A percentile compares a stretch with the other conserved stretches of the same genome.
Evolutionary conservation across 495 filamentous ascomycete species (phyloP).

Genomic region (Aspergillus panamensis): DNA sequence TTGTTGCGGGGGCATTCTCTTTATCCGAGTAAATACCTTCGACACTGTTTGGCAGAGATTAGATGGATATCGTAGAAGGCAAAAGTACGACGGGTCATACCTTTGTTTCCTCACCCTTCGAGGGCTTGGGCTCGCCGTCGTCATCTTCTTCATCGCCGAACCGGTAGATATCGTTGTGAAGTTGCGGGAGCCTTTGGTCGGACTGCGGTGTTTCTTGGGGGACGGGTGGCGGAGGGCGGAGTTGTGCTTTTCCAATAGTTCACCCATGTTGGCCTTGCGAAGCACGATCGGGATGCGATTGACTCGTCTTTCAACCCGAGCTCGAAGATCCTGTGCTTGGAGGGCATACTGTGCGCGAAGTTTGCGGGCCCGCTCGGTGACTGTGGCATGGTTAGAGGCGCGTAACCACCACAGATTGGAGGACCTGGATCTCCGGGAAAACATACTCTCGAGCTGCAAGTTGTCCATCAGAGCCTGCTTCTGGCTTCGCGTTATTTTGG

Average conservation of each 20-base stretch:
- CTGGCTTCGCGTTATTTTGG: conserved; percentile 68
- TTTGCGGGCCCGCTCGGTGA: conserved; percentile 87
- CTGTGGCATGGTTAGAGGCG: conserved; percentile 42
- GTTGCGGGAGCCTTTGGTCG: conserved; percentile 31
- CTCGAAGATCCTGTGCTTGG: conserved; percentile 76
- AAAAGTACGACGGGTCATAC: conserved; percentile 37
- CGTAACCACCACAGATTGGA: conserved; percentile 10
- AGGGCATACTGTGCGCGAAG: conserved; percentile 86
- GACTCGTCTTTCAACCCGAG: conserved; percentile 89
- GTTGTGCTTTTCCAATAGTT: conserved; percentile 62
- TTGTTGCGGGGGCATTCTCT: conserved; percentile 60
- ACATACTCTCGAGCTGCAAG: conserved; percentile 83
- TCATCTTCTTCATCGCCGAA: conserved; percentile 24
- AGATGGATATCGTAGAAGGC: conserved; percentile 3
- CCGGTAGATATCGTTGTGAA: conserved; percentile 31
- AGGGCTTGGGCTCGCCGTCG: conserved; percentile 27
- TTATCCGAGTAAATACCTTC: conserved; percentile 69
- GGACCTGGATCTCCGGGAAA: neutral
- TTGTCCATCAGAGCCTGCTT: conserved; percentile 92
- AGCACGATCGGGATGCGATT: conserved; percentile 84
- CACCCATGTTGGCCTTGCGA: conserved; percentile 78
- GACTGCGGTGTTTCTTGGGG: conserved; percentile 29
- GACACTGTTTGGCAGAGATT: conserved; percentile 45
- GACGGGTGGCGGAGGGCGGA: conserved; percentile 28
- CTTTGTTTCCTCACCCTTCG: conserved; percentile 59